Conservation (phyloP, 2,329 filamentous ascomycete species). For the Pseudogymnoascus destructans region DNA sequence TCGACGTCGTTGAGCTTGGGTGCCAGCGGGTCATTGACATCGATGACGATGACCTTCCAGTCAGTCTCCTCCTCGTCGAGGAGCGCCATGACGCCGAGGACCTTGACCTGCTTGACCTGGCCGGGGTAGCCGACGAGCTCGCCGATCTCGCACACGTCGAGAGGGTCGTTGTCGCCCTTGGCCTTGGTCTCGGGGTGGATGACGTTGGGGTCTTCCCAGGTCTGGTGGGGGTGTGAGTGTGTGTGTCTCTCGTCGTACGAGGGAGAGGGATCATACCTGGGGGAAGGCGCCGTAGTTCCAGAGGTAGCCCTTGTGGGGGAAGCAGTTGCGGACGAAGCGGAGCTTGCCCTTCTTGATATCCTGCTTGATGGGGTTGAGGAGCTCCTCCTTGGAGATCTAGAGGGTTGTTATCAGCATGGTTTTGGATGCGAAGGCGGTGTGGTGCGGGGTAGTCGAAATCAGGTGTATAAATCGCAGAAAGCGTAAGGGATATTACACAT, state of each 20-base stretch:
- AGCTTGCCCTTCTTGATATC: slow-evolving; percentile 99
- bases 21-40: slow-evolving; percentile 92
- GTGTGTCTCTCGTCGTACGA: not conserved
- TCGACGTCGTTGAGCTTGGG: slow-evolving; percentile 96
- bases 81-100: slow-evolving; percentile 96
- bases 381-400: slow-evolving; percentile 97
- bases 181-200: slow-evolving; percentile 98
- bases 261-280: slow-evolving; percentile 47
- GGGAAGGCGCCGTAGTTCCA: slow-evolving; percentile 99
- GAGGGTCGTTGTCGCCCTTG: slow-evolving; percentile 98
- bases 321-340: slow-evolving; percentile 98
- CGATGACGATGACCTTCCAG: slow-evolving; percentile 99
- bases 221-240: slow-evolving; percentile 39
- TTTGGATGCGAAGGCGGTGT: not conserved
- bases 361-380: slow-evolving; percentile 98
- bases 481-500: slow-evolving; percentile 28
- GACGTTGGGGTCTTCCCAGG: slow-evolving; percentile 96
- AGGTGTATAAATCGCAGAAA: slow-evolving; percentile 6
- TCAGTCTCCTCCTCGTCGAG: slow-evolving; percentile 99
- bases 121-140: slow-evolving; percentile 93
- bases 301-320: slow-evolving; percentile 99
- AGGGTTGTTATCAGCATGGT: slow-evolving; percentile 9
- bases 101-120: slow-evolving; percentile 99
- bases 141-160: slow-evolving; percentile 98
- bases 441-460: not conserved